Evolutionary conservation across 2,329 filamentous ascomycete species (phyloP), one percentile per base, ranked within the genome.

Genomic region (Diaporthe amygdali): DNA sequence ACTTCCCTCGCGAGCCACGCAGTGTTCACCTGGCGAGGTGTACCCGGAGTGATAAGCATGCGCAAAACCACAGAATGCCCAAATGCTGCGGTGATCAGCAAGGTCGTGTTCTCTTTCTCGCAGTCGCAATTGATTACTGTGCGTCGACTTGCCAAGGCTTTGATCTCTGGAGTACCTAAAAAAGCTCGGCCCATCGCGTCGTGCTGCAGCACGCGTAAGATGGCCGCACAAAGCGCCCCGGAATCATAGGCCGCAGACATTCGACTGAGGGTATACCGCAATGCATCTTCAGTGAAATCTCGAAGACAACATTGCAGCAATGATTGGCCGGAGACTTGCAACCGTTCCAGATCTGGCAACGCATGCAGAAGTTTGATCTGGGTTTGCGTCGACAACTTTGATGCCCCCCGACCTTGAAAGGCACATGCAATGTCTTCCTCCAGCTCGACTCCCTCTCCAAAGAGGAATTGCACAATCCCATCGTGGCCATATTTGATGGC

Each of bases 21-120:
- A 0, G 5, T 30, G 6, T 27, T 44, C 4, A 20, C 2, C 7
- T 1, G 5, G 15, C 37, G 14, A 7, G 2, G 2, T 8, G 55
- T 44, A 20, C 2, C 22, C 3, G 22, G 37, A 2, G 0, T 12
- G 15, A 44, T 15, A 10, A 59, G 55, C 1, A 59, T 12, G 1
- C 17, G 7, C 17, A 44, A 2, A 3, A 59, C 8, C 2, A 25
- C 37, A n/a, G 22, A 15, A 3, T 1, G 0, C 2, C 0, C 0
- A 15, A 20, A 41, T 6, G 7, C 5, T 2, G 15, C 17, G 30
- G 55, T 15, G 17, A 14, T 2, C 22, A 41, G 8, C 37, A 59
- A 14, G 14, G 55, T 22, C 7, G 22, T 30, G 25, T 44, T 59
- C 5, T 59, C 55, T 12, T 30, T 44, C 22, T 41, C 55, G 22